phyloP scores from a whole-genome alignment of 306 rosid genomes.

The Vachellia collinsii region DNA sequence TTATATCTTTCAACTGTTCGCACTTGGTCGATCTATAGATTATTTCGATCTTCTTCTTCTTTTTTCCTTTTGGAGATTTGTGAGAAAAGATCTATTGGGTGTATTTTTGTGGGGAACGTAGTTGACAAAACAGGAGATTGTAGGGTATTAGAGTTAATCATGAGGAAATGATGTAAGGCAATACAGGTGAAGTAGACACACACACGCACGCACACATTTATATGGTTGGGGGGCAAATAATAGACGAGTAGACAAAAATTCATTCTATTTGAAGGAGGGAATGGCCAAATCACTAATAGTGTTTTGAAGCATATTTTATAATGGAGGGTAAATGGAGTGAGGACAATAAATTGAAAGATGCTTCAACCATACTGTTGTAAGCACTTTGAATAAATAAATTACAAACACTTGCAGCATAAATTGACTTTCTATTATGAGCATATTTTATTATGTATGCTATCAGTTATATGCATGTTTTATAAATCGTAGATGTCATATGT shows the following conservation, averaged over 20 bases:
- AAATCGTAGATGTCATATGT: neutral
- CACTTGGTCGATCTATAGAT: neutral
- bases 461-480: neutral
- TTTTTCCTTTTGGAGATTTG: neutral
- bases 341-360: constrained; percentile 9
- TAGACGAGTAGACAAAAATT: no score
- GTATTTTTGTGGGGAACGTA: neutral
- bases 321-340: neutral
- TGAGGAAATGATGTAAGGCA: no score
- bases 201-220: no score
- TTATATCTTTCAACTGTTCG: neutral
- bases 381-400: neutral
- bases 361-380: neutral
- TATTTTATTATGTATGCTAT: neutral
- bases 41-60: neutral
- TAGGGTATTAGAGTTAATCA: neutral
- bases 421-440: constrained; percentile 4
- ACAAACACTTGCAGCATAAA: constrained; percentile 3
- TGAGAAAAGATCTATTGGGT: neutral
- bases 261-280: neutral
- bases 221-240: no score
- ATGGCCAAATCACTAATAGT: neutral
- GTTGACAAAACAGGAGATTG: neutral
- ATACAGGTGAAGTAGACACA: no score
- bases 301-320: neutral